These are phyloP conservation scores for Cladochytrium tenue DNA, from an alignment of 371 early-diverging fungal species.

Conservation along the genomic window DNA sequence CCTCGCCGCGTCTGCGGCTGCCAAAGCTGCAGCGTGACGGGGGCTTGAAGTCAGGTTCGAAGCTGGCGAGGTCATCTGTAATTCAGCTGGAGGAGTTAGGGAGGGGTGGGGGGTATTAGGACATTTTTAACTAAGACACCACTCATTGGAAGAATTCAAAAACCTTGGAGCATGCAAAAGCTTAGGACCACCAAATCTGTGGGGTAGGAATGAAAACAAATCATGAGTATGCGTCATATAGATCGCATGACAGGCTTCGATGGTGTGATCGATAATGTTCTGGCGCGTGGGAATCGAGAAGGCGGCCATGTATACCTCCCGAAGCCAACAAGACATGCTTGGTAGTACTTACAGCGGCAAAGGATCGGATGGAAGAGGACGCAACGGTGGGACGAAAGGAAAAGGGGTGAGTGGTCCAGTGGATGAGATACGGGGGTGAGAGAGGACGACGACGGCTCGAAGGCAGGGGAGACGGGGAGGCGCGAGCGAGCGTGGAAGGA, in stretches of 20 bases:
- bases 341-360: constrained; percentile 25
- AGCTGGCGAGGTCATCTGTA: constrained; percentile 11
- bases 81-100: too few species aligned
- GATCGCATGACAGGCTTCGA: neutral
- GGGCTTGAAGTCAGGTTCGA: constrained; percentile 11
- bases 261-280: neutral
- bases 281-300: neutral
- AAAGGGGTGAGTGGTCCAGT: constrained; percentile 20
- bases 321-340: neutral
- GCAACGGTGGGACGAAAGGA: constrained; percentile 25
- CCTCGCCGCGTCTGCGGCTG: constrained; percentile 13
- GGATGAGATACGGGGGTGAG: too few species aligned
- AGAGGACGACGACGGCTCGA: constrained; percentile 21
- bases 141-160: neutral
- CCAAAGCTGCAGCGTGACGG: constrained; percentile 11
- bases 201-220: neutral
- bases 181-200: neutral
- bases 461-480: neutral
- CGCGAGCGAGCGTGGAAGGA: constrained; percentile 15
- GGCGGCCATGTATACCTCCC: neutral
- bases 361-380: constrained; percentile 33
- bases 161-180: too few species aligned
- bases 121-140: neutral
- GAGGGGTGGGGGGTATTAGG: neutral
- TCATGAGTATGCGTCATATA: neutral